Evolutionary conservation across 2,329 filamentous ascomycete species (phyloP), one percentile per base, ranked within the genome.

Genomic region (Thermoascus crustaceus): DNA sequence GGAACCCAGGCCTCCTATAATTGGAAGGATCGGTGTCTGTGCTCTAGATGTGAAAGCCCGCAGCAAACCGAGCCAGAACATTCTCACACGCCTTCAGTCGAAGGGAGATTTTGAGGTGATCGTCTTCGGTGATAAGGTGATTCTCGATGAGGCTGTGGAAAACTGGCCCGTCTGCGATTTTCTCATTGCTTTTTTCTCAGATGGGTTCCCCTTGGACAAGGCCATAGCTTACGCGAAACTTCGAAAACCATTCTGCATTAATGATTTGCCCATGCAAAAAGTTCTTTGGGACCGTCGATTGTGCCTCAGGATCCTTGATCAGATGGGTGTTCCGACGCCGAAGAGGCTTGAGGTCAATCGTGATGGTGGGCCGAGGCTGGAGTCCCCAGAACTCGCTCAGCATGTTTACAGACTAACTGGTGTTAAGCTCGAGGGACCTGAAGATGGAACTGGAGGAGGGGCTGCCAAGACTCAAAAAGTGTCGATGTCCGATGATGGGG

Each of bases 41-140:
- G 93, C 91, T 14, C 70, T 98, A 39, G 91, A 98, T 64, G 76
- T 89, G 48, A 98, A 98, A 66, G 91, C 91, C 22, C 77, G 91
- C 52, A 95, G 88, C 70, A 96, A 96, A 62, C 91, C 91, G 1
- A 95, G 89, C 55, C 76, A 93, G 47, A 96, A 94, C 54, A 98
- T 98, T 48, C 67, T 98, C 40, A 96, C 94, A 54, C 78, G 88
- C 33, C 72, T 98, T 13, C 89, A 95, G 46, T 78, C 84, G 21
- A 88, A 93, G 46, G 78, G 81, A 32, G 89, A 96, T 50, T 96
- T 98, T 53, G 89, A 98, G 52, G 88, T 96, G 16, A 82, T 94
- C 42, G 89, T 98, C 8, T 98, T 98, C 66, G 93, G 91, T 31
- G 91, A 98, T 67, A 98, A 98, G 64, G 89, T 95, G 27, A 98